These are phyloP conservation scores for Oryza rufipogon DNA, from an alignment of 176 grass and related monocot species.

Conservation along the genomic window DNA sequence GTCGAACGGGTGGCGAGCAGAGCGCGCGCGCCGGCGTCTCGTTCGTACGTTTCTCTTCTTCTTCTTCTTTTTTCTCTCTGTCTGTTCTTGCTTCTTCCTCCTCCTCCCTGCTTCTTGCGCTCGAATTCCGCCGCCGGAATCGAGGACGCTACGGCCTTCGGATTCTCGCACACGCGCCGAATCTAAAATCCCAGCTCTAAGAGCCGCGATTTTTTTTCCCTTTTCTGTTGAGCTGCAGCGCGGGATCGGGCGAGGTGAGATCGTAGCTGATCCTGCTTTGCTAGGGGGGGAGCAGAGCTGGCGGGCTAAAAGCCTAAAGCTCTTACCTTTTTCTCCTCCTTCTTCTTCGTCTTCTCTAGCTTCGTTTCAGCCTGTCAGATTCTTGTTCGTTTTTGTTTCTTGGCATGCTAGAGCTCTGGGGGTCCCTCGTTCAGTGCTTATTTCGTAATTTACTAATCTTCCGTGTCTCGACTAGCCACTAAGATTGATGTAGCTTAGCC, in stretches of 20 bases:
- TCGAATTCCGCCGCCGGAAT: neutral
- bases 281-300: neutral
- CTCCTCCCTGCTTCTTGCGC: neutral
- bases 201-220: neutral
- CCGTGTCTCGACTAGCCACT: conserved; percentile 1
- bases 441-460: neutral
- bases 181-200: conserved; percentile 23
- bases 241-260: neutral
- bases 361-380: neutral
- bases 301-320: neutral
- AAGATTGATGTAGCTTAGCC: neutral
- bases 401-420: neutral
- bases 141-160: neutral
- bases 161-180: neutral
- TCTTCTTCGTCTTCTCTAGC: neutral
- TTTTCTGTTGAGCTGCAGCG: neutral
- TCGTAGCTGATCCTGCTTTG: neutral
- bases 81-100: neutral
- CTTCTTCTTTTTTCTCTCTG: neutral
- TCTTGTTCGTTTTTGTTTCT: neutral
- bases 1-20: neutral
- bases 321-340: neutral
- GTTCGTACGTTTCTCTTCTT: neutral
- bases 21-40: neutral
- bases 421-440: neutral